These are phyloP conservation scores for Penicillium italicum DNA, from an alignment of 2,329 filamentous ascomycete species.

Conservation along the genomic window DNA sequence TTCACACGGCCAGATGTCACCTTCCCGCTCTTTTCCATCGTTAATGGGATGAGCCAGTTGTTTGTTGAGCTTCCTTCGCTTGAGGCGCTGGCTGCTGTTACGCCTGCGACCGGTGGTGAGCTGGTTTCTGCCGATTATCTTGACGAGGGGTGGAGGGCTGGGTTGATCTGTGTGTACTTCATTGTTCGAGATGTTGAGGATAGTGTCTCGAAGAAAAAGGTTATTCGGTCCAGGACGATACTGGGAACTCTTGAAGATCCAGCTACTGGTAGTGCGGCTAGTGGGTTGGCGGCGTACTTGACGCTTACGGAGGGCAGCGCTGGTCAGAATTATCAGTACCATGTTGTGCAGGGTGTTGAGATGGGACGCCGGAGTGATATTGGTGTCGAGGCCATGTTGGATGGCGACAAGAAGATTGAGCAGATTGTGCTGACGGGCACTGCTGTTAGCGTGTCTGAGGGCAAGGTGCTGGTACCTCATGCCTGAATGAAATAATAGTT, in stretches of 20 bases:
- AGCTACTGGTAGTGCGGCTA: conserved; percentile 56
- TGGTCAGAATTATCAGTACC: conserved; percentile 40
- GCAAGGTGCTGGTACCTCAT: conserved; percentile 28
- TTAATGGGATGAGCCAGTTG: conserved; percentile 53
- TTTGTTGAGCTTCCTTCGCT: conserved; percentile 60
- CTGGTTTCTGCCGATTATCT: conserved; percentile 24
- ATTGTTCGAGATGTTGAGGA: conserved; percentile 50
- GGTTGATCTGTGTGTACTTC: conserved; percentile 33
- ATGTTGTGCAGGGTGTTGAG: conserved; percentile 64
- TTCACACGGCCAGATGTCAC: conserved; percentile 4
- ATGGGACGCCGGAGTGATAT: conserved; percentile 55
- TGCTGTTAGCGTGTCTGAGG: conserved; percentile 37
- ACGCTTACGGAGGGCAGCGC: conserved; percentile 42
- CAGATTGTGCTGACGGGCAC: conserved; percentile 35
- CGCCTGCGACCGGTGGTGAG: conserved; percentile 24
- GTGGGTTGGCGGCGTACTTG: conserved; percentile 55
- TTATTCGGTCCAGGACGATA: conserved; percentile 35
- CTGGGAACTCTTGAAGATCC: conserved; percentile 31
- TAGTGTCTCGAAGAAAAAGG: conserved; percentile 48
- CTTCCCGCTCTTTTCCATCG: conserved; percentile 38
- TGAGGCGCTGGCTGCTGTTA: conserved; percentile 51
- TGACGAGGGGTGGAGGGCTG: conserved; percentile 34
- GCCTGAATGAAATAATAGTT: conserved; percentile 5
- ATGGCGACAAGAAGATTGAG: conserved; percentile 27
- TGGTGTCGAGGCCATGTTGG: conserved; percentile 29